phyloP scores from a whole-genome alignment of 768 basidiomycete species.

The Mycena galericulata region DNA sequence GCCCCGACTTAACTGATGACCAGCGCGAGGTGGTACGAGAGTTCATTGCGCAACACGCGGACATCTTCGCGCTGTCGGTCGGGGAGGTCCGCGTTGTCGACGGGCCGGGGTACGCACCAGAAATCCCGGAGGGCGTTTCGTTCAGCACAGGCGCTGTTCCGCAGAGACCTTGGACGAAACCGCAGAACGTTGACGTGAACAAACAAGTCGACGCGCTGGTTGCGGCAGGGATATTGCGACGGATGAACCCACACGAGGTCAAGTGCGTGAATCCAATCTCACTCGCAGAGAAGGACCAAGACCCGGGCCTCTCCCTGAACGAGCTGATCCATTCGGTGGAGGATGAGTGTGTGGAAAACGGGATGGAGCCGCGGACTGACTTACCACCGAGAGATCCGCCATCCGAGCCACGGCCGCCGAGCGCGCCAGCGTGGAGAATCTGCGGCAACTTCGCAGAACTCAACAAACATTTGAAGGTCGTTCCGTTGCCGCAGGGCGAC shows the following conservation, averaged over 20 bases:
- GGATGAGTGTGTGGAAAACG: conserved; percentile 43
- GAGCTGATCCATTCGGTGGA: conserved; percentile 49
- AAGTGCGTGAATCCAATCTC: conserved; percentile 48
- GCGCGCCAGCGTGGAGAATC: conserved; percentile 46
- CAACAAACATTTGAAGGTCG: conserved; percentile 44
- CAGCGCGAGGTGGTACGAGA: conserved; percentile 37
- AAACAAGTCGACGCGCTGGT: conserved; percentile 48
- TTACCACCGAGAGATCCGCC: conserved; percentile 37
- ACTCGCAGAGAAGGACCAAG: conserved; percentile 49
- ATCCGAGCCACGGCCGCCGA: neutral
- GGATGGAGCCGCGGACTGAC: conserved; percentile 30
- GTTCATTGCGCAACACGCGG: conserved; percentile 47
- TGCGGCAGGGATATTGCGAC: conserved; percentile 46
- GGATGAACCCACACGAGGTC: conserved; percentile 43
- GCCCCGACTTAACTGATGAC: conserved; percentile 41
- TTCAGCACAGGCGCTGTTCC: conserved; percentile 18
- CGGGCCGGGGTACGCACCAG: conserved; percentile 32
- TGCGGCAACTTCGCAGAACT: conserved; percentile 53
- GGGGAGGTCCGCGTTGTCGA: conserved; percentile 48
- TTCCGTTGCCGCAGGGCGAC: conserved; percentile 50
- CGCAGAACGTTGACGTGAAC: conserved; percentile 45
- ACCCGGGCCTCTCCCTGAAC: conserved; percentile 42
- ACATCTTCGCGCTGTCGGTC: conserved; percentile 52
- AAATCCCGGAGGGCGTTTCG: neutral
- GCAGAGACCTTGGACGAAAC: conserved; percentile 44